Evolutionary conservation across 441 rosid species (phyloP).

Genomic region (Pelargonium cotyledonis): DNA sequence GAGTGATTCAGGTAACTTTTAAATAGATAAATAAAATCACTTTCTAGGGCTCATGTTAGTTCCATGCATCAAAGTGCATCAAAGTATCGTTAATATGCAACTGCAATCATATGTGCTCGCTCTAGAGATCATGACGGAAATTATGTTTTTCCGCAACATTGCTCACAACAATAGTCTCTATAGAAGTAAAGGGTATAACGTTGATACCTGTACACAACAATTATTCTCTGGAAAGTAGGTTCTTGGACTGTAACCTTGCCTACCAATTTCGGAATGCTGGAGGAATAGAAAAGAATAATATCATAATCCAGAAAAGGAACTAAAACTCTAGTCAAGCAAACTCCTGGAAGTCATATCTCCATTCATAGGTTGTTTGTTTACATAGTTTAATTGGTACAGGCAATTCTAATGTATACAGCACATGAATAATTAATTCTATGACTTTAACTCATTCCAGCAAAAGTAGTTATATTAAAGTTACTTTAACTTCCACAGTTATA

Average conservation of each 20-base stretch:
- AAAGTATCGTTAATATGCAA: background rate
- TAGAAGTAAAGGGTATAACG: slow-evolving; percentile 1
- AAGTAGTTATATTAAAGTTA: background rate
- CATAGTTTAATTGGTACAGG: background rate
- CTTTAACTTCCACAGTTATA: no score
- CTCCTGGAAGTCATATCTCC: background rate
- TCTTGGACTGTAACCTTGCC: slow-evolving; percentile 80
- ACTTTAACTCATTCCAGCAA: background rate
- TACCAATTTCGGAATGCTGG: slow-evolving; percentile 59
- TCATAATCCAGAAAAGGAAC: slow-evolving; percentile 13
- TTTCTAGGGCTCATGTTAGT: background rate
- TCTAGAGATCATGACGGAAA: slow-evolving; percentile 5
- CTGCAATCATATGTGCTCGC: slow-evolving; percentile 15
- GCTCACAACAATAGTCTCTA: slow-evolving; percentile 5
- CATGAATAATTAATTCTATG: background rate
- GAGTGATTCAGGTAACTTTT: background rate
- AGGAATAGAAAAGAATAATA: slow-evolving; percentile 20
- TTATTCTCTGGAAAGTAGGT: slow-evolving; percentile 92
- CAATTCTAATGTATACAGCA: background rate
- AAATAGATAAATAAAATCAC: background rate
- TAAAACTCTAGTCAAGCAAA: slow-evolving; percentile 9
- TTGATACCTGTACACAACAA: slow-evolving; percentile 77
- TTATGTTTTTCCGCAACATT: background rate
- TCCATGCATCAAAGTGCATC: background rate
- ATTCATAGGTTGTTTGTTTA: background rate